These are phyloP conservation scores for Alloascoidea hylecoeti DNA, from an alignment of 805 yeast species.

Conservation along the genomic window DNA sequence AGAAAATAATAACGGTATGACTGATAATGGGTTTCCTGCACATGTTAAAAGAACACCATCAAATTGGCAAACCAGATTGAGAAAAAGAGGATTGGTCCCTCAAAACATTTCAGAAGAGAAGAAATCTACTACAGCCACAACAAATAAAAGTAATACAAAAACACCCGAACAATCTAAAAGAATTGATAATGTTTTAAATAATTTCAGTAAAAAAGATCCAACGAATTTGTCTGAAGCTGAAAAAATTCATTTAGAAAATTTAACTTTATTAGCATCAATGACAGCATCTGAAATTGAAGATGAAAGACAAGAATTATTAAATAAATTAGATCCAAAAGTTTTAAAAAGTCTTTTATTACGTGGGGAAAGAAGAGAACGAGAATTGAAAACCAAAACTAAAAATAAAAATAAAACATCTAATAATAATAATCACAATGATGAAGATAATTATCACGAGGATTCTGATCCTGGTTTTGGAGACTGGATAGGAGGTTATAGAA, in stretches of 20 bases:
- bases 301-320: constrained; percentile 54
- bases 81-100: neutral
- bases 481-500: constrained; percentile 17
- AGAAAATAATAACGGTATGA: too few relatives aligned
- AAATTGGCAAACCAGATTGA: neutral
- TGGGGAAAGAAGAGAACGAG: constrained; percentile 28
- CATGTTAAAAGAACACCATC: neutral
- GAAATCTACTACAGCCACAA: neutral
- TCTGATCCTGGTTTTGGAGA: constrained; percentile 13
- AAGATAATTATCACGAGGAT: constrained; percentile 23
- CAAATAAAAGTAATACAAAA: neutral
- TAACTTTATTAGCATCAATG: constrained; percentile 47
- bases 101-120: too few relatives aligned
- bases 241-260: constrained; percentile 64
- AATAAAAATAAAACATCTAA: constrained; percentile 19
- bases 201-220: neutral
- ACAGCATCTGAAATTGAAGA: constrained; percentile 44
- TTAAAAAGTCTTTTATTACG: constrained; percentile 26
- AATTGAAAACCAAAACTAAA: constrained; percentile 19
- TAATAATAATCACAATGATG: constrained; percentile 15
- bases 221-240: constrained; percentile 43
- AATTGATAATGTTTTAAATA: neutral
- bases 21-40: neutral
- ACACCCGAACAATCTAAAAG: neutral
- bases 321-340: constrained; percentile 55